Conservation (phyloP, 768 basidiomycete genomes). For the Fistulinella prunicolor region DNA sequence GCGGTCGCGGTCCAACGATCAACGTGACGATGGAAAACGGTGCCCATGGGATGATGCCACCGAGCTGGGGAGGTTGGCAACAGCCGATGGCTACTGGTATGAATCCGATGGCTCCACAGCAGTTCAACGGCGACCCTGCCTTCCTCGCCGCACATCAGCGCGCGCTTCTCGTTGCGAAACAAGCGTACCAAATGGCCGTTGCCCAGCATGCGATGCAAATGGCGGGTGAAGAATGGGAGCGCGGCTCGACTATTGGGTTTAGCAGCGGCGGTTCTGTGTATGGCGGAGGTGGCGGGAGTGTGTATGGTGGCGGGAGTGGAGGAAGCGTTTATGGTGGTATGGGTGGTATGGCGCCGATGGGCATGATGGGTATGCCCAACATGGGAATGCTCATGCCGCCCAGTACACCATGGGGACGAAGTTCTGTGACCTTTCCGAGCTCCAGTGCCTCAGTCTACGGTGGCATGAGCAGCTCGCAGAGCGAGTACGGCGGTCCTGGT, state of each 20-base stretch:
- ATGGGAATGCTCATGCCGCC: constrained; percentile 39
- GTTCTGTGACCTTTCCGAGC: constrained; percentile 50
- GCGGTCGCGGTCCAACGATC: constrained; percentile 29
- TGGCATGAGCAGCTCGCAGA: constrained; percentile 50
- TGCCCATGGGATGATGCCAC: constrained; percentile 28
- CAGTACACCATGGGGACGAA: constrained; percentile 41
- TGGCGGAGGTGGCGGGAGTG: constrained; percentile 41
- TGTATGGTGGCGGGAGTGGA: constrained; percentile 36
- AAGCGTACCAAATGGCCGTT: constrained; percentile 86
- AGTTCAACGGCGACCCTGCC: constrained; percentile 48
- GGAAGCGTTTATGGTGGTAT: constrained; percentile 48
- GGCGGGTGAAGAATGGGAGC: constrained; percentile 91
- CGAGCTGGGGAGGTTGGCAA: constrained; percentile 36
- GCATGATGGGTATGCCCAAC: constrained; percentile 39
- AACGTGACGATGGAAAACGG: constrained; percentile 36
- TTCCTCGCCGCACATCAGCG: constrained; percentile 80
- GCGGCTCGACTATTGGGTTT: constrained; percentile 56
- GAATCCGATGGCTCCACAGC: constrained; percentile 37
- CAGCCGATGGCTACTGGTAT: constrained; percentile 25
- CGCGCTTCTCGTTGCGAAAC: constrained; percentile 83
- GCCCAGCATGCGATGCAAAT: constrained; percentile 88
- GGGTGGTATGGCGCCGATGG: constrained; percentile 34
- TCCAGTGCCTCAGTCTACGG: constrained; percentile 55
- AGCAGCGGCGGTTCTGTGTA: constrained; percentile 36
- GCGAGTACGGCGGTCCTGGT: constrained; percentile 57